Conservation (phyloP, 352 stramenopile species). For the Globisporangium spiculum region DNA sequence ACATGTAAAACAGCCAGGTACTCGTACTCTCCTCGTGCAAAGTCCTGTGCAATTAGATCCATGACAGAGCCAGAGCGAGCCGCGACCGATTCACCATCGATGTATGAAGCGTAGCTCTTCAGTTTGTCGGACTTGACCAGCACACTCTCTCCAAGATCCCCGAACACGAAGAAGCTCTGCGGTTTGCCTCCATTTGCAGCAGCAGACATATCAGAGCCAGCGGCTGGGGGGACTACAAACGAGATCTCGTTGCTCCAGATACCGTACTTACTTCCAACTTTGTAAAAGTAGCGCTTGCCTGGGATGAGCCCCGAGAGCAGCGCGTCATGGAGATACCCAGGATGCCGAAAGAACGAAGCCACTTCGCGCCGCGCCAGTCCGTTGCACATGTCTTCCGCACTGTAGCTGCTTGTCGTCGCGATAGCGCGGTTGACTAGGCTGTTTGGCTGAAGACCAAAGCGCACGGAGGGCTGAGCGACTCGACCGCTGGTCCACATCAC, state of each 20-base stretch:
- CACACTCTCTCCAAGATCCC: not conserved
- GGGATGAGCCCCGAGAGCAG: not conserved
- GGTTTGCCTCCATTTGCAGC: not conserved
- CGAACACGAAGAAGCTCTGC: not conserved
- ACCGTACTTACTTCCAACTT: not conserved
- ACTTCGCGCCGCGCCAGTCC: not conserved
- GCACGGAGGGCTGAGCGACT: constrained; percentile 31
- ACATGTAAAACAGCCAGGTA: not conserved
- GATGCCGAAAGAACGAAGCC: not conserved
- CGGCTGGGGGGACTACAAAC: not conserved
- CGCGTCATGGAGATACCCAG: not conserved
- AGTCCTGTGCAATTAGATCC: not conserved
- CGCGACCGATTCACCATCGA: not conserved
- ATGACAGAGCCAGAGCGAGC: not conserved
- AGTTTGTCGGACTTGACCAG: not conserved
- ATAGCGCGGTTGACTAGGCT: not conserved
- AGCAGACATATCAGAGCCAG: not conserved
- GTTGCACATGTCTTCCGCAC: not conserved
- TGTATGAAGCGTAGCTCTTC: not conserved
- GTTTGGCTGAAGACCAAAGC: constrained; percentile 20
- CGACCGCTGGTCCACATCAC: constrained; percentile 53
- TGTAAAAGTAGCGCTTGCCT: not conserved
- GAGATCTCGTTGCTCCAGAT: not conserved
- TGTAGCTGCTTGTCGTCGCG: not conserved
- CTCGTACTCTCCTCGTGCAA: not conserved